A percentile compares a stretch with the other conserved stretches of the same genome.
Conservation (phyloP, 2,329 filamentous ascomycete genomes). For the Dothideomycetidae sp. region DNA sequence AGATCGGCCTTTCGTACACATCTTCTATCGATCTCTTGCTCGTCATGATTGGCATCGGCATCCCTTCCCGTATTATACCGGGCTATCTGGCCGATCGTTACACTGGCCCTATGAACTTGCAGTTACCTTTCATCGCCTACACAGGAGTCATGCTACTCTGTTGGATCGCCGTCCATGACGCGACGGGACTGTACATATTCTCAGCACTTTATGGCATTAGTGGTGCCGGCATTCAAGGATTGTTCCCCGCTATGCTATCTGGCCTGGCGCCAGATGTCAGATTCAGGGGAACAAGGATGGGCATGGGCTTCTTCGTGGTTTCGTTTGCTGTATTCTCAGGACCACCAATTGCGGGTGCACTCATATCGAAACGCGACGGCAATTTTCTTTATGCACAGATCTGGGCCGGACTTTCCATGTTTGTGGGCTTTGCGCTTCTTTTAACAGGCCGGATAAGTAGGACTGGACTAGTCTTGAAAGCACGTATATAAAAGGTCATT, state of each 20-base stretch:
- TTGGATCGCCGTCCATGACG: slow-evolving; percentile 39
- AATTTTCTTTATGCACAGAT: slow-evolving; percentile 32
- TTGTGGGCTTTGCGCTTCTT: slow-evolving; percentile 17
- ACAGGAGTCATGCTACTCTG: slow-evolving; percentile 38
- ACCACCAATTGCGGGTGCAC: slow-evolving; percentile 32
- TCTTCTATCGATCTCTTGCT: slow-evolving; percentile 42
- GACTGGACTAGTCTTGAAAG: slow-evolving; percentile 18
- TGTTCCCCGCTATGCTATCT: slow-evolving; percentile 31
- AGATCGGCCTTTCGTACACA: slow-evolving; percentile 31
- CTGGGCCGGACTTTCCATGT: slow-evolving; percentile 26
- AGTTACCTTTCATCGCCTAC: slow-evolving; percentile 36
- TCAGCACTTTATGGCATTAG: slow-evolving; percentile 32
- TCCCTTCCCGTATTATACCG: slow-evolving; percentile 40
- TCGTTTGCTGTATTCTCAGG: slow-evolving; percentile 32
- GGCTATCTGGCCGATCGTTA: slow-evolving; percentile 39
- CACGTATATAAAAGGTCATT: slow-evolving; percentile 15
- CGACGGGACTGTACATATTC: slow-evolving; percentile 29
- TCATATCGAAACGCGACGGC: slow-evolving; percentile 29
- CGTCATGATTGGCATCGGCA: slow-evolving; percentile 42
- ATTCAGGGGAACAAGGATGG: slow-evolving; percentile 33
- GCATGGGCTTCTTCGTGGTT: slow-evolving; percentile 34
- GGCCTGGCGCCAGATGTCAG: slow-evolving; percentile 33
- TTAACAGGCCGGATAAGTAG: slow-evolving; percentile 18
- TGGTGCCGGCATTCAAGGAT: slow-evolving; percentile 30
- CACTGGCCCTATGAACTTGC: slow-evolving; percentile 42